phyloP scores from a whole-genome alignment of 306 rosid species.

The Comarum palustre region DNA sequence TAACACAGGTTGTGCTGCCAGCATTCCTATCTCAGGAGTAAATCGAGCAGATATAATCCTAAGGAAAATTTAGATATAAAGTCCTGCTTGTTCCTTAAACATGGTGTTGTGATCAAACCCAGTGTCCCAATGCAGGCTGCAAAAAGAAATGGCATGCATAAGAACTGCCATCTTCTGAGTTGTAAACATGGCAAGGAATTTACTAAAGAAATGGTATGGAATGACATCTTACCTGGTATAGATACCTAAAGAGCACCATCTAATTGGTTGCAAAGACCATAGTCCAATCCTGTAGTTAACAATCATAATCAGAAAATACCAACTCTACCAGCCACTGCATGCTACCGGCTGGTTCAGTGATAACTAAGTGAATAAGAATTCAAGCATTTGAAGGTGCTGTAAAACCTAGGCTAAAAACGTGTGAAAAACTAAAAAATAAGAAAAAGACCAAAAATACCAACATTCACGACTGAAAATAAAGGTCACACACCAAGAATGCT shows the following conservation, averaged over 20 bases:
- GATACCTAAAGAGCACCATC: conserved; percentile 15
- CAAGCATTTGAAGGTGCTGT: conserved; percentile 26
- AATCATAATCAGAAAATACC: conserved; percentile 38
- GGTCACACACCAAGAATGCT: conserved; percentile 29
- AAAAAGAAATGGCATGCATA: conserved; percentile 12
- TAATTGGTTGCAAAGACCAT: conserved; percentile 36
- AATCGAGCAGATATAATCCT: background rate
- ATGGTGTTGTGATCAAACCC: conserved; percentile 13
- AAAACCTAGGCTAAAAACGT: conserved; percentile 14
- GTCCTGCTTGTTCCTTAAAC: conserved; percentile 16
- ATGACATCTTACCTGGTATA: conserved; percentile 17
- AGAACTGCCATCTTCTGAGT: conserved; percentile 13
- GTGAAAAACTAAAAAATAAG: conserved; percentile 23
- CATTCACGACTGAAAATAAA: background rate
- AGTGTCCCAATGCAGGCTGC: conserved; percentile 16
- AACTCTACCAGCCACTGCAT: conserved; percentile 36
- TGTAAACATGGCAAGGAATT: conserved; percentile 2
- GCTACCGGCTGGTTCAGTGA: conserved; percentile 19
- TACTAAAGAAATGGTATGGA: background rate
- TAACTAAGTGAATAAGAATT: conserved; percentile 25
- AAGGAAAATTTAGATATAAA: background rate
- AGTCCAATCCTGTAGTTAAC: conserved; percentile 51
- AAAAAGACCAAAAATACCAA: conserved; percentile 18
- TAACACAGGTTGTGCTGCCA: background rate
- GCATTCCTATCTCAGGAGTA: background rate